Evolutionary conservation across 2,329 filamentous ascomycete genomes (phyloP), one percentile per base, ranked within the genome.

Genomic region (Nothomitra cinnamomea): DNA sequence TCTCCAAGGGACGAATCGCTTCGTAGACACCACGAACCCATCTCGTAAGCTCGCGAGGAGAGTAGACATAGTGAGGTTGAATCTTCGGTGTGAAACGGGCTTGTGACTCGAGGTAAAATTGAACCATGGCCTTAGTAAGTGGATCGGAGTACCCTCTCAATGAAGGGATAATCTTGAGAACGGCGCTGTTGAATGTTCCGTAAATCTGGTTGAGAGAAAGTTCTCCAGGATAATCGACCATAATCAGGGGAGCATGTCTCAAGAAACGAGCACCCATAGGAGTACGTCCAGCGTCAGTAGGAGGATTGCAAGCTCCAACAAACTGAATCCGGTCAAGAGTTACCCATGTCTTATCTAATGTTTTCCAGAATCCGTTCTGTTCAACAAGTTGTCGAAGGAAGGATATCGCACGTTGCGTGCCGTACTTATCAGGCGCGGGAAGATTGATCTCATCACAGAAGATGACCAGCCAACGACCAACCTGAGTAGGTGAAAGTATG

Each of bases 361-460:
- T 95, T 60, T 90, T 80, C 94, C 94, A 99, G 78, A 98, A 99
- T 28, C 92, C 92, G 61, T 96, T 96, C 64, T 98, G 92, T 67
- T 99, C 92, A 50, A 99, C 89, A 57, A 99, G 80, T 66, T 99
- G 92, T 61, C 94, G 82, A 59, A 99, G 69, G 77, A 99, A 98
- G 4, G 92, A 94, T 59, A 98, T 98, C 35, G 92, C 92, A 57
- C 92, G 82, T 67, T 98, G 92, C 1, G 94, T 98, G 54, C 89
- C 90, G 66, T 99, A 99, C 62, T 88, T 90, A 70, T 99, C 92
- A 2, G 92, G 92, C 3, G 92, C 90, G 5, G 92, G 92, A 73
- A 99, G 76, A 69, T 99, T 99, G 71, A 99, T 98, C 67, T 99
- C 92, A 65, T 99, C 92, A 62, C 92, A 99, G 76, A 99, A 99